These are phyloP conservation scores for Metahyphopichia silvanorum DNA, from an alignment of 805 yeast genomes.

Conservation along the genomic window DNA sequence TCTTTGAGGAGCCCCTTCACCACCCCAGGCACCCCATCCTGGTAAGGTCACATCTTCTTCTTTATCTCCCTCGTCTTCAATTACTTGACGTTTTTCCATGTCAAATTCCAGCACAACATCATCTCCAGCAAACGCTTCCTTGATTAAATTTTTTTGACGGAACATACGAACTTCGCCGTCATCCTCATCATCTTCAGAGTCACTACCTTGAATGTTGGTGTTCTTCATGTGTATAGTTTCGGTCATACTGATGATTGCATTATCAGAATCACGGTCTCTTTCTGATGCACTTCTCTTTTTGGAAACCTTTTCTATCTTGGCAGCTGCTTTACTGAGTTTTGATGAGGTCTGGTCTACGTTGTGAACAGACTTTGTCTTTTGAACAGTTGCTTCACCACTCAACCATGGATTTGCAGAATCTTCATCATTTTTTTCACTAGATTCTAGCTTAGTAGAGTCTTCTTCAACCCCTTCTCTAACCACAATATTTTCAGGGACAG, in stretches of 20 bases:
- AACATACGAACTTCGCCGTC: constrained; percentile 50
- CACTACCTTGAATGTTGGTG: constrained; percentile 17
- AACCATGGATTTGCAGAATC: constrained; percentile 38
- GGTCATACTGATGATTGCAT: constrained; percentile 44
- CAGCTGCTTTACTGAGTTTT: constrained; percentile 35
- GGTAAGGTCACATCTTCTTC: constrained; percentile 84
- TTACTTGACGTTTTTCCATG: constrained; percentile 65
- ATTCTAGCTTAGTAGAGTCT: constrained; percentile 5
- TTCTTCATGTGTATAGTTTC: constrained; percentile 32
- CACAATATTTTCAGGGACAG: constrained; percentile 13
- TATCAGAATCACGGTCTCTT: constrained; percentile 27
- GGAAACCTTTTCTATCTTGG: constrained; percentile 32
- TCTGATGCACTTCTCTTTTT: constrained; percentile 31
- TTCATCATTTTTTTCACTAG: constrained; percentile 8
- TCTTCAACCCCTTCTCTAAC: constrained; percentile 7
- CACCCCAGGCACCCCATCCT: constrained; percentile 99
- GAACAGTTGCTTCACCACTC: constrained; percentile 13
- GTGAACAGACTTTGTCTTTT: constrained; percentile 28
- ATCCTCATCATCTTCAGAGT: constrained; percentile 30
- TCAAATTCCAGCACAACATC: constrained; percentile 83
- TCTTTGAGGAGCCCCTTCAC: constrained; percentile 45
- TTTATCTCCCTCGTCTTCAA: constrained; percentile 80
- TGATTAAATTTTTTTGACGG: constrained; percentile 76
- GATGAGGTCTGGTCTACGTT: constrained; percentile 36
- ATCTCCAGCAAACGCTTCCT: constrained; percentile 96